Evolutionary conservation across 768 basidiomycete species (phyloP).

Genomic region (Chiua virens): DNA sequence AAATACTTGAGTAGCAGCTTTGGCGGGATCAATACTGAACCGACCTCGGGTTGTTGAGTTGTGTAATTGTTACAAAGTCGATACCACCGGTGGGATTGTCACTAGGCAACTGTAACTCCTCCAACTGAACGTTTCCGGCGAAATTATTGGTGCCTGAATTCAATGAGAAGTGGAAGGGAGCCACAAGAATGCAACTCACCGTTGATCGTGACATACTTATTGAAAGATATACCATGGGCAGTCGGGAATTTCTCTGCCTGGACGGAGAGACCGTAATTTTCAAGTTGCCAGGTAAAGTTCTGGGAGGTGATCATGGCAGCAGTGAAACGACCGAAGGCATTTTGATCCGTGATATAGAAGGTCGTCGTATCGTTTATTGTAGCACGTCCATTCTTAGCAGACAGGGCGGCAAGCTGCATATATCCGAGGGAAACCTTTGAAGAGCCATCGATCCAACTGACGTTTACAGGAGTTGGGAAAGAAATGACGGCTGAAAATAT

Average conservation of each 20-base stretch:
- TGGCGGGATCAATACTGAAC: background rate
- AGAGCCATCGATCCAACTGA: conserved; percentile 56
- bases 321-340: conserved; percentile 63
- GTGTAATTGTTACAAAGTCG: conserved; percentile 57
- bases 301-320: conserved; percentile 61
- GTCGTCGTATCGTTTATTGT: conserved; percentile 58
- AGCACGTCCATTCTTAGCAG: conserved; percentile 55
- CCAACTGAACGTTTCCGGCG: conserved; percentile 50
- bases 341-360: conserved; percentile 56
- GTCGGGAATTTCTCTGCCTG: conserved; percentile 68
- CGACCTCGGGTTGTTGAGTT: conserved; percentile 58
- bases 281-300: conserved; percentile 68
- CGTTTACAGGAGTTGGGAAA: conserved; percentile 56
- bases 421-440: conserved; percentile 53
- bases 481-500: conserved; percentile 61
- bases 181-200: conserved; percentile 35
- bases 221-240: conserved; percentile 63
- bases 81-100: conserved; percentile 70
- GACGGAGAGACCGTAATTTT: conserved; percentile 55
- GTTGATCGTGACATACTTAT: conserved; percentile 57
- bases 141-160: conserved; percentile 60
- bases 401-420: conserved; percentile 48
- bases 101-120: conserved; percentile 63
- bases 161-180: background rate
- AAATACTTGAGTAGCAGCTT: background rate